Conservation (phyloP, 768 basidiomycete genomes). For the Guyanaporus albipodus region DNA sequence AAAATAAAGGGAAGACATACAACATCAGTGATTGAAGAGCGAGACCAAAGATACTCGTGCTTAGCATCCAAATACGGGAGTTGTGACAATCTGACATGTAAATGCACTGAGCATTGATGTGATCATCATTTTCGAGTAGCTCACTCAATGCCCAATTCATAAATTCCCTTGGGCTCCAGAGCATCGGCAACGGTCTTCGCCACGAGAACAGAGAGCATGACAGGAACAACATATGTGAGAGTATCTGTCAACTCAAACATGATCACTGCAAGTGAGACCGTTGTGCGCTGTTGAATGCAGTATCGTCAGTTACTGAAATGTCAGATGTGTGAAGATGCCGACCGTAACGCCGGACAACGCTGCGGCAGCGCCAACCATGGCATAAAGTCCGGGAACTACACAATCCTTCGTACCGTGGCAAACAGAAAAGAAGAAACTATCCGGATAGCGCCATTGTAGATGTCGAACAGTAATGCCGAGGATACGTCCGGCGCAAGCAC, state of each 20-base stretch:
- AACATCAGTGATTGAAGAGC: conserved; percentile 69
- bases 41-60: conserved; percentile 85
- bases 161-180: conserved; percentile 79
- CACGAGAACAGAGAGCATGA: conserved; percentile 84
- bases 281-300: conserved; percentile 56
- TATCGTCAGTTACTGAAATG: conserved; percentile 5
- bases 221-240: conserved; percentile 85
- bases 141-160: conserved; percentile 91
- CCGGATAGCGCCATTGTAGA: conserved; percentile 60
- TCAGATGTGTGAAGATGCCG: conserved; percentile 3
- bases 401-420: conserved; percentile 69
- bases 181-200: conserved; percentile 34
- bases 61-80: conserved; percentile 92
- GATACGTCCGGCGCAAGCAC: conserved; percentile 89
- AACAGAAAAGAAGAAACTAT: conserved; percentile 54
- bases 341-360: conserved; percentile 94
- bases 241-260: conserved; percentile 94
- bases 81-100: conserved; percentile 55
- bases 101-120: neutral
- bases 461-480: conserved; percentile 80
- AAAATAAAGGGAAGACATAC: conserved; percentile 42
- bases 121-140: neutral
- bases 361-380: conserved; percentile 95
- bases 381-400: conserved; percentile 87
- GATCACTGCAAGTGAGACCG: conserved; percentile 93